Conservation (phyloP, 345 rosid genomes). For the Moricandia arvensis region DNA sequence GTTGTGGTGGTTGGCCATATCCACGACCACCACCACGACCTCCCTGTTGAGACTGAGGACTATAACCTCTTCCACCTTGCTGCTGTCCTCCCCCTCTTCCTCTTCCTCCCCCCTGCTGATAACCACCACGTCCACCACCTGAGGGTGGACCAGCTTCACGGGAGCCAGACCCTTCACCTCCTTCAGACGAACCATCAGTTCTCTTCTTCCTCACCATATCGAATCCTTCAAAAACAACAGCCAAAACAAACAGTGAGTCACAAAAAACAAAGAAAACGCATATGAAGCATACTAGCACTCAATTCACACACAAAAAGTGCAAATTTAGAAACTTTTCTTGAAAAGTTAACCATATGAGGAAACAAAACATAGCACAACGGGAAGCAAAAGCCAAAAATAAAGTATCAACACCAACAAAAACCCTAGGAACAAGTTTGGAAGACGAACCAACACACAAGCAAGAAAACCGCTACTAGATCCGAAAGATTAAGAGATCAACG, state of each 20-base stretch:
- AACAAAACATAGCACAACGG: not conserved
- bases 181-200: constrained; percentile 50
- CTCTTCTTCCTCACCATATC: constrained; percentile 80
- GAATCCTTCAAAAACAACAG: constrained; percentile 25
- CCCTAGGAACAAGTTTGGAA: not conserved
- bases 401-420: not conserved
- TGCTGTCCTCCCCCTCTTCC: constrained; percentile 48
- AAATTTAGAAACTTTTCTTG: not conserved
- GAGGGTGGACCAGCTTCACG: constrained; percentile 48
- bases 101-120: constrained; percentile 27
- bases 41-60: constrained; percentile 61
- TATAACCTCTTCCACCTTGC: constrained; percentile 61
- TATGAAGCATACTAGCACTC: not conserved
- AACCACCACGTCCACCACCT: constrained; percentile 61
- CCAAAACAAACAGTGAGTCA: not conserved
- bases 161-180: constrained; percentile 69
- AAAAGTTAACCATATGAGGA: not conserved
- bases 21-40: constrained; percentile 65
- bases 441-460: not conserved
- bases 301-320: not conserved
- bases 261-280: too few relatives aligned
- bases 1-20: constrained; percentile 38
- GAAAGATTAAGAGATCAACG: constrained; percentile 14
- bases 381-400: not conserved
- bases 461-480: constrained; percentile 11